phyloP scores from a whole-genome alignment of 305 asterid genomes.

The Rubia peregrina region DNA sequence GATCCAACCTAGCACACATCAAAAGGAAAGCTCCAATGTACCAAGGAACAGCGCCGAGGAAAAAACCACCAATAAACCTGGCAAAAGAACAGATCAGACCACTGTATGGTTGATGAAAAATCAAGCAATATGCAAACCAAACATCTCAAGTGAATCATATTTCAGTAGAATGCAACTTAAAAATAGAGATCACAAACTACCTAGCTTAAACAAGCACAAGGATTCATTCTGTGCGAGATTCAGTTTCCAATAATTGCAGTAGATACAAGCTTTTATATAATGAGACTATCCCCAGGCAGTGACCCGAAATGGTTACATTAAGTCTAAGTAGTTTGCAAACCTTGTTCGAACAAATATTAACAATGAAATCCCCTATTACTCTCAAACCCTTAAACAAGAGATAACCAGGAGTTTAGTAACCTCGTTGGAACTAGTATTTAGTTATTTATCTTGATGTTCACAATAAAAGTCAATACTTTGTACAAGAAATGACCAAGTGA shows the following conservation, averaged over 20 bases:
- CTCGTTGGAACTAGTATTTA: background rate
- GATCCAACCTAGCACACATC: conserved; percentile 68
- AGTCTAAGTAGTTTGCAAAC: background rate
- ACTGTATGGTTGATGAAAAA: conserved; percentile 4
- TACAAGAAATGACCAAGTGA: background rate
- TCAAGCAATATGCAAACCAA: conserved; percentile 1
- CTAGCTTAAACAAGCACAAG: background rate
- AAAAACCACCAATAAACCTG: conserved; percentile 77
- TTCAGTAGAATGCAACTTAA: background rate
- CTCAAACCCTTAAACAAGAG: background rate
- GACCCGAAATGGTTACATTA: background rate
- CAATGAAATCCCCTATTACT: background rate
- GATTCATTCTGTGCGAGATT: background rate
- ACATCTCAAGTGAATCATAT: background rate
- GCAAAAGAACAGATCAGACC: conserved; percentile 17
- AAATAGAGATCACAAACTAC: background rate
- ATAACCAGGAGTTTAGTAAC: background rate
- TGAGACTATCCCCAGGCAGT: background rate
- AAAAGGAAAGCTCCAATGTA: conserved; percentile 77
- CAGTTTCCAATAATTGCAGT: background rate
- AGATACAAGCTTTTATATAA: background rate
- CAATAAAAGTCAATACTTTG: background rate
- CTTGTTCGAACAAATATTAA: too few species aligned
- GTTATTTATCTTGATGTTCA: background rate
- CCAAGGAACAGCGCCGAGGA: conserved; percentile 89